These are phyloP conservation scores for Colletotrichum scovillei DNA, from an alignment of 2,329 filamentous ascomycete genomes.

Conservation along the genomic window DNA sequence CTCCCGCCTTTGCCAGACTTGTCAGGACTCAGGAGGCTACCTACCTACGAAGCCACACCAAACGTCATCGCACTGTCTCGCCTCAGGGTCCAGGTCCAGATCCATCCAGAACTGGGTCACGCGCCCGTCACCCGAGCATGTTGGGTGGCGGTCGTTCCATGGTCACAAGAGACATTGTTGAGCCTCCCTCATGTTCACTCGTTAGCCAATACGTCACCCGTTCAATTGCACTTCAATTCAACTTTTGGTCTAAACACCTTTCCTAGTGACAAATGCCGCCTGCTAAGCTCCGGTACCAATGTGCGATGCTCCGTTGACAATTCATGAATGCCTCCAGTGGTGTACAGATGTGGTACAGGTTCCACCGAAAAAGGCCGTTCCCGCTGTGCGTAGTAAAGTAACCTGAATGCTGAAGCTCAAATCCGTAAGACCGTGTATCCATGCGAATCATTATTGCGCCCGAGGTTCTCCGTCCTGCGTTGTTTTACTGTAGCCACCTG, in stretches of 20 bases:
- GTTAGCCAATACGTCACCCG: neutral
- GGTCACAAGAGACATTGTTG: constrained; percentile 8
- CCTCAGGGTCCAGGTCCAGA: constrained; percentile 20
- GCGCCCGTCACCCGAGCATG: neutral
- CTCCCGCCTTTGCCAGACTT: constrained; percentile 16
- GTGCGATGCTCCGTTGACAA: constrained; percentile 34
- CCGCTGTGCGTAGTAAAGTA: constrained; percentile 29
- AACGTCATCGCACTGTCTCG: constrained; percentile 32
- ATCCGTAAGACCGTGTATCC: constrained; percentile 28
- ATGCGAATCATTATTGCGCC: constrained; percentile 31
- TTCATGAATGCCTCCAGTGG: constrained; percentile 24
- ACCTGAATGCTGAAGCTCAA: constrained; percentile 33
- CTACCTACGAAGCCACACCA: constrained; percentile 22
- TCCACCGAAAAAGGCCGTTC: constrained; percentile 13
- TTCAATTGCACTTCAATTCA: constrained; percentile 13
- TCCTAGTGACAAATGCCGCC: constrained; percentile 33
- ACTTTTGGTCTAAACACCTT: constrained; percentile 26
- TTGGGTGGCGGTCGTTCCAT: neutral
- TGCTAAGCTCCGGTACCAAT: constrained; percentile 33
- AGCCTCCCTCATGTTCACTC: neutral
- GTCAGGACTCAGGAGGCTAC: constrained; percentile 11
- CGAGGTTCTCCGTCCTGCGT: neutral
- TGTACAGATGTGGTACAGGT: constrained; percentile 23
- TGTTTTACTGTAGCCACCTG: constrained; percentile 70
- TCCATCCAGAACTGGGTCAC: constrained; percentile 9